Evolutionary conservation across 139 green algal genomes (phyloP).

Genomic region (Chlamydomonas asymmetrica): DNA sequence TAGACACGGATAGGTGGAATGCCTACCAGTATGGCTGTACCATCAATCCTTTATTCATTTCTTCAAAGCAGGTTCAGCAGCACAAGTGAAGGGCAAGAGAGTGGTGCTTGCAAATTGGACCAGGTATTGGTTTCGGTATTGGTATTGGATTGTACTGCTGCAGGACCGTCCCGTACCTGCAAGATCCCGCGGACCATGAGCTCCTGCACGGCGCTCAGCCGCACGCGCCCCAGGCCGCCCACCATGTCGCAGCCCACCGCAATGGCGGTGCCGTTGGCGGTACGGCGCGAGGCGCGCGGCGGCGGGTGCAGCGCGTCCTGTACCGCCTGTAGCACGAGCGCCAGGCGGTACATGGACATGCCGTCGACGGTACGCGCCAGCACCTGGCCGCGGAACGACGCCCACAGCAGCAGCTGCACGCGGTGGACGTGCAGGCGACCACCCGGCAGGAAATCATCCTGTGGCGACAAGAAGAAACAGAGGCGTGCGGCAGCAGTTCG

Average conservation of each 20-base stretch:
- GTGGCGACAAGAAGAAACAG: not conserved
- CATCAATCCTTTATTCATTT: no score
- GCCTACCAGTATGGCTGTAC: no score
- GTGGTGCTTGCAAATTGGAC: no score
- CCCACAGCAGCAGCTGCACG: conserved; percentile 81
- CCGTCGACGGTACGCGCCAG: conserved; percentile 76
- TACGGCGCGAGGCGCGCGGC: no score
- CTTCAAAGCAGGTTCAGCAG: no score
- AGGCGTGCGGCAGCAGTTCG: not conserved
- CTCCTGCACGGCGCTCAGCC: conserved; percentile 44
- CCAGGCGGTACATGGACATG: conserved; percentile 70
- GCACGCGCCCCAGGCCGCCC: conserved; percentile 38
- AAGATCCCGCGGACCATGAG: conserved; percentile 42
- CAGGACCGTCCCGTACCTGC: no score
- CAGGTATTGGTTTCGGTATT: no score
- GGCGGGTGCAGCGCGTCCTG: conserved; percentile 25
- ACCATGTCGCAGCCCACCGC: not conserved
- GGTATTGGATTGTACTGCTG: no score
- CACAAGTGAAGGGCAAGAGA: no score
- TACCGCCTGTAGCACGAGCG: conserved; percentile 40
- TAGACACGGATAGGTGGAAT: no score
- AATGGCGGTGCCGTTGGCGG: not conserved
- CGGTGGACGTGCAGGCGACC: conserved; percentile 42
- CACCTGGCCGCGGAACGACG: conserved; percentile 79
- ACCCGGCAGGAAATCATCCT: conserved; percentile 49